Conservation (phyloP, 257 asterid species). For the Primulina tabacum region DNA sequence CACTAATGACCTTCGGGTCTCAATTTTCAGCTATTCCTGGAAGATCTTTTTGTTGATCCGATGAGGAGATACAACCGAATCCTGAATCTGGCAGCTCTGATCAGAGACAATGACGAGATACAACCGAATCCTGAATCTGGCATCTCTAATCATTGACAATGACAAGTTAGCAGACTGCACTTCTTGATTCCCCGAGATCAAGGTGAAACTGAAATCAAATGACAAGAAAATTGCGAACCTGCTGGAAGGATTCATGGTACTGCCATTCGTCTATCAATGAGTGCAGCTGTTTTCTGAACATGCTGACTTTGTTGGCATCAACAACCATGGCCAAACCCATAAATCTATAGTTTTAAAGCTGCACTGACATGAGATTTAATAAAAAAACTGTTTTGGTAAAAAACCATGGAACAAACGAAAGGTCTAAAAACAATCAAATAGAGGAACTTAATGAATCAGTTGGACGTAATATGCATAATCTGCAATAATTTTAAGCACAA, state of each 20-base stretch:
- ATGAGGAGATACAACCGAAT: too few species aligned
- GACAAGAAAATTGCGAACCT: constrained; percentile 14
- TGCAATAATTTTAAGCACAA: neutral
- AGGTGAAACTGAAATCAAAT: too few species aligned
- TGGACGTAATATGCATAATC: neutral
- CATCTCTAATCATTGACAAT: too few species aligned
- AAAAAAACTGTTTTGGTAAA: neutral
- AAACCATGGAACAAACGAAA: neutral
- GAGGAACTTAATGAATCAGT: neutral
- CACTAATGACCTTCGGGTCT: too few species aligned
- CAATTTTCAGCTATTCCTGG: too few species aligned
- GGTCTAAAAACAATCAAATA: neutral
- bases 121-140: too few species aligned
- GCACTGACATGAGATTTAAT: constrained; percentile 27
- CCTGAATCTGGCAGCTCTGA: too few species aligned
- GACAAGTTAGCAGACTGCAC: neutral
- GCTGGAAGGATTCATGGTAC: constrained; percentile 25
- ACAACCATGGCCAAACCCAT: constrained; percentile 82
- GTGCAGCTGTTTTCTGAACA: constrained; percentile 58
- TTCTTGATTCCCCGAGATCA: neutral
- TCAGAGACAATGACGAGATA: too few species aligned
- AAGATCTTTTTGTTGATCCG: too few species aligned
- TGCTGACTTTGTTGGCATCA: constrained; percentile 54
- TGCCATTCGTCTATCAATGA: constrained; percentile 51
- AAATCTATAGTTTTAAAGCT: constrained; percentile 64